Evolutionary conservation across 345 rosid species (phyloP), one percentile per base, ranked within the genome.

Genomic region (Eucalyptus victrix): DNA sequence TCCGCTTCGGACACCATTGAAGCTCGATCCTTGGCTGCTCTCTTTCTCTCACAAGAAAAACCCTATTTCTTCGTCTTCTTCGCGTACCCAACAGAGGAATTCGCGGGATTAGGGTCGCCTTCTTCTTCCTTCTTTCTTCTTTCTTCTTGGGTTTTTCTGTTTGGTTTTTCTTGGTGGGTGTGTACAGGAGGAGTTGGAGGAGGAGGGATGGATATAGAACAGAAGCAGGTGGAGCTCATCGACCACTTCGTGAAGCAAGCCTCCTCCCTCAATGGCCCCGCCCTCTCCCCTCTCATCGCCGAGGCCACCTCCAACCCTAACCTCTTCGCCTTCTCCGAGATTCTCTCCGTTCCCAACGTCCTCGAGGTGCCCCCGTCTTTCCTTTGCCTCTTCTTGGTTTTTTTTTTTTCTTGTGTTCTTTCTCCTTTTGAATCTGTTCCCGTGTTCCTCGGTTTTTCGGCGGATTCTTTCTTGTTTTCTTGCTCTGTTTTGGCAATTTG

Each of bases 261-360:
- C 80, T 93, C 96, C 87, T 49, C 90, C 62, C 93, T 90, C 58
- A 92, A 92, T 30, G 99, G 94, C 86, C 89, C 97, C 24, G 92
- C 93, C 19, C 94, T 97, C n/a, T 91, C 87, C 16, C 72, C 96
- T 49, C 88, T 97, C 90, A 88, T 97, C 83, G 86, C 93, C 49
- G 98, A 96, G 90, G 99, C 97, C 90, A 96, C 99, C 80, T 96
- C 99, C 89, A 94, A 97, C 85, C 96, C 98, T 32, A 95, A 93
- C 45, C 99, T 97, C 90, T 97, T 96, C 86, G 98, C 97, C 88
- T 97, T 97, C 95, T 96, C 99, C 32, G 99, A 97, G 96, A 97
- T 97, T 94, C 96, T 97, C 90, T 93, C 94, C 30, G 94, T 86
- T 15, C 87, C 87, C 58, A 86, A n/a, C 87, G 58, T 86, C 30